Conservation (phyloP, 2,329 filamentous ascomycete species). For the Microcera coccophila region DNA sequence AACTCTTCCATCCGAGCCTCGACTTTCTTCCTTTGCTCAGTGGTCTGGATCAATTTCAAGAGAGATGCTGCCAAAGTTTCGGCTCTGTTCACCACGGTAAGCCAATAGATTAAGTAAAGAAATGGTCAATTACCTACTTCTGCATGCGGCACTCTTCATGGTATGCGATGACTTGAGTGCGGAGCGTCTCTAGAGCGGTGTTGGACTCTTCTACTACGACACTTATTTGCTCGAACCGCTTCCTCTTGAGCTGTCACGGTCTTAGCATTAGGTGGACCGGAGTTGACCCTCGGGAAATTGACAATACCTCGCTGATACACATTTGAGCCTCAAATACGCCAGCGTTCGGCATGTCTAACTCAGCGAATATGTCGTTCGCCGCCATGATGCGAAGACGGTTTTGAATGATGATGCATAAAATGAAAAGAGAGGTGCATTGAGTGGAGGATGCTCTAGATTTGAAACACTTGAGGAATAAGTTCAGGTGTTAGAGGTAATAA, state of each 20-base stretch:
- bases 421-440: no score
- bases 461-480: no score
- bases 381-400: no score
- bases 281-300: no score
- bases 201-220: slow-evolving; percentile 21
- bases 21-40: slow-evolving; percentile 24
- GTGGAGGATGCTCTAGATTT: no score
- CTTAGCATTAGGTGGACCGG: no score
- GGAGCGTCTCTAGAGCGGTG: slow-evolving; percentile 24
- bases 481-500: no score
- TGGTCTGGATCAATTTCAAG: slow-evolving; percentile 16
- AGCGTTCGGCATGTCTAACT: no score
- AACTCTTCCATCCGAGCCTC: slow-evolving; percentile 28
- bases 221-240: slow-evolving; percentile 27
- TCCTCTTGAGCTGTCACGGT: slow-evolving; percentile 26
- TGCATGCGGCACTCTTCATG: slow-evolving; percentile 22
- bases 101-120: no score
- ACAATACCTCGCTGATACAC: slow-evolving; percentile 24
- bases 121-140: slow-evolving; percentile 18
- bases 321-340: no score
- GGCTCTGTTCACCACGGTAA: slow-evolving; percentile 9
- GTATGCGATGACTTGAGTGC: slow-evolving; percentile 16
- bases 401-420: no score
- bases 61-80: slow-evolving; percentile 13
- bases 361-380: no score